phyloP scores from a whole-genome alignment of 140 eudicot species.

The Stevia rebaudiana region DNA sequence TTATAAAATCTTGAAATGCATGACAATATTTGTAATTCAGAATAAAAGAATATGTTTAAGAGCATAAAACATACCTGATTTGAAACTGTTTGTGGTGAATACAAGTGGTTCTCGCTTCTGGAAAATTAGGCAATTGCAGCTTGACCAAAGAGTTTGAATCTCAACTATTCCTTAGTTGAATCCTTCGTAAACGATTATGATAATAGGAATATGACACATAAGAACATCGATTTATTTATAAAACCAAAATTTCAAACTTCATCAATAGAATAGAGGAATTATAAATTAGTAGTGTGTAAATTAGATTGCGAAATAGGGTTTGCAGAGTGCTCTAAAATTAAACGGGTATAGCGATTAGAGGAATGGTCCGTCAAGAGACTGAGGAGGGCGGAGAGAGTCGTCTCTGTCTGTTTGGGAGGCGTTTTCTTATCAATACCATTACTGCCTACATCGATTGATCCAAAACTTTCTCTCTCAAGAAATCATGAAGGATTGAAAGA shows the following conservation, averaged over 20 bases:
- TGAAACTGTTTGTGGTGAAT: constrained; percentile 32
- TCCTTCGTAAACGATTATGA: constrained; percentile 23
- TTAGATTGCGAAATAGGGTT: background rate
- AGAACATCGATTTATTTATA: background rate
- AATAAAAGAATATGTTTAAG: no score
- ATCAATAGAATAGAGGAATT: background rate
- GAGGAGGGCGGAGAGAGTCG: constrained; percentile 89
- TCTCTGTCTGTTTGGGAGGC: constrained; percentile 81
- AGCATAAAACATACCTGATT: constrained; percentile 32
- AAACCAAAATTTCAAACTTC: background rate
- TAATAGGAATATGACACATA: background rate
- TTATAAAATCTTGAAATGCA: no score
- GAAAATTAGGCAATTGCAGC: constrained; percentile 31
- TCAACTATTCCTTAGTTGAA: constrained; percentile 16
- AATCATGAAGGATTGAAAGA: no score
- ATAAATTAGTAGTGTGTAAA: background rate
- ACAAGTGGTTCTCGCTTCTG: constrained; percentile 43
- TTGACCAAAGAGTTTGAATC: constrained; percentile 34
- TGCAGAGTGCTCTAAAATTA: constrained; percentile 54
- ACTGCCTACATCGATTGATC: constrained; percentile 79
- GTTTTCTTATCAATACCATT: constrained; percentile 89
- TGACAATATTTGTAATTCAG: no score
- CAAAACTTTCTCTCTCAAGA: constrained; percentile 20
- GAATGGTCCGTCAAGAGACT: constrained; percentile 78
- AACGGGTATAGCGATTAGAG: constrained; percentile 95